Evolutionary conservation across 176 grass and related monocot genomes (phyloP).

Genomic region (Aegilops tauschii): DNA sequence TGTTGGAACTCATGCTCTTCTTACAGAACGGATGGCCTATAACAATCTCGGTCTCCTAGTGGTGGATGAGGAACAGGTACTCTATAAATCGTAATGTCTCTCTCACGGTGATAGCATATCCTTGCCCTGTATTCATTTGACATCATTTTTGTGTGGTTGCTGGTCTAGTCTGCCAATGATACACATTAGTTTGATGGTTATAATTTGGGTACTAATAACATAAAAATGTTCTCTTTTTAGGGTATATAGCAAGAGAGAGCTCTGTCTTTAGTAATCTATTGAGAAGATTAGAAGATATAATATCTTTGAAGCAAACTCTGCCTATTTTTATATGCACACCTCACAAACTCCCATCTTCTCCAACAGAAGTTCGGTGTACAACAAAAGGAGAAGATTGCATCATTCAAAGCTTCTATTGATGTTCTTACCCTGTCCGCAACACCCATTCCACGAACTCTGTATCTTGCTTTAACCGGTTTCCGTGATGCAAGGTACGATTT

Average conservation of each 20-base stretch:
- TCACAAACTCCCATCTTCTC: conserved; percentile 14
- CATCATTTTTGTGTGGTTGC: background rate
- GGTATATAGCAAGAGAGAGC: background rate
- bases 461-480: conserved; percentile 96
- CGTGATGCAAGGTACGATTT: conserved; percentile 85
- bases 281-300: background rate
- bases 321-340: conserved; percentile 7
- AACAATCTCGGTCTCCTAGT: conserved; percentile 91
- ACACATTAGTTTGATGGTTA: background rate
- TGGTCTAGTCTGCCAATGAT: background rate
- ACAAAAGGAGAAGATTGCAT: conserved; percentile 96
- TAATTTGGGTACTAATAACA: background rate
- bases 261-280: background rate
- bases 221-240: background rate
- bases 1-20: conserved; percentile 93
- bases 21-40: conserved; percentile 75
- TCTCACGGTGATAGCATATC: background rate
- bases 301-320: background rate
- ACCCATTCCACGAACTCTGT: conserved; percentile 95
- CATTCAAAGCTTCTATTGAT: conserved; percentile 91
- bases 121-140: conserved; percentile 8
- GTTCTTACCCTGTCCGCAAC: conserved; percentile 96
- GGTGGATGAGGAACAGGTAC: conserved; percentile 93
- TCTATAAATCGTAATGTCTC: background rate
- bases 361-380: conserved; percentile 92